Evolutionary conservation across 2,329 filamentous ascomycete genomes (phyloP).

Genomic region (Elsinoe ampelina): DNA sequence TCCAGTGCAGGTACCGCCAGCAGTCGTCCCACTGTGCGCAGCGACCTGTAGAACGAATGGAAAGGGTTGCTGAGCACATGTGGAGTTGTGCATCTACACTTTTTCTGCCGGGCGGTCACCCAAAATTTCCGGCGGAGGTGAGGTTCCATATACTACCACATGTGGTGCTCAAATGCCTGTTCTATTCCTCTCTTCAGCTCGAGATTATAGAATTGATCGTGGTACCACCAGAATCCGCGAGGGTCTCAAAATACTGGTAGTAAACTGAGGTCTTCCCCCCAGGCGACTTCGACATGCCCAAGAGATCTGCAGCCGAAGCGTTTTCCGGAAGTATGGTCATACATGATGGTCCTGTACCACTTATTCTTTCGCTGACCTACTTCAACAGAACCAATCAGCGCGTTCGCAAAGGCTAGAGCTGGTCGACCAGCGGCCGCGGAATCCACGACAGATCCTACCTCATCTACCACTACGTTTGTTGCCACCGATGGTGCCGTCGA

Average conservation of each 20-base stretch:
- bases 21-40: no score
- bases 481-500: not conserved
- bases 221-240: no score
- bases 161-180: no score
- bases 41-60: not conserved
- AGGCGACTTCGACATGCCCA: not conserved
- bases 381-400: conserved; percentile 23
- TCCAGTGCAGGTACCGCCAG: no score
- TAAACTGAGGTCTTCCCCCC: no score
- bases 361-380: conserved; percentile 12
- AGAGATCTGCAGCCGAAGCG: conserved; percentile 23
- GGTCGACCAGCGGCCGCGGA: not conserved
- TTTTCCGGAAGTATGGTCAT: conserved; percentile 19
- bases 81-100: not conserved
- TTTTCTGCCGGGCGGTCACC: conserved; percentile 16
- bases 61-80: not conserved
- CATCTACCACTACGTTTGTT: not conserved
- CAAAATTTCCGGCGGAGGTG: conserved; percentile 12
- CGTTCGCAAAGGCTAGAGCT: conserved; percentile 24
- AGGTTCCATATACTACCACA: not conserved
- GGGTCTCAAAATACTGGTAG: no score
- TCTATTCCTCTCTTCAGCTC: no score
- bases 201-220: no score
- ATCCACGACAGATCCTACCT: not conserved
- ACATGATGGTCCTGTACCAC: not conserved